Percentiles rank a stretch among this genome's conserved stretches.
Evolutionary conservation across 1,139 yeast species (phyloP).

Genomic region (Yamadazyma blattariae): DNA sequence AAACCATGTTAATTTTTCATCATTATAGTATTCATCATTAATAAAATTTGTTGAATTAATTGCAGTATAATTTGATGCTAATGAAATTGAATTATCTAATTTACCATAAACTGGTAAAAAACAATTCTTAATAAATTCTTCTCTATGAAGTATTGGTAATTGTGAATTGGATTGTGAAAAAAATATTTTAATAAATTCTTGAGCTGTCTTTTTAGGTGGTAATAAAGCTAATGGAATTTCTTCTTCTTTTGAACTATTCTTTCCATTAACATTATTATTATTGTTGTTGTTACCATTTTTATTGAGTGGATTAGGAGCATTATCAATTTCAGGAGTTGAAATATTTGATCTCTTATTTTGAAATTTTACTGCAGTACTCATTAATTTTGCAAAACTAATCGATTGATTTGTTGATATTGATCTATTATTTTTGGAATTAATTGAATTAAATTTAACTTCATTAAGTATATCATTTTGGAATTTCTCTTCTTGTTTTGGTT

Average conservation of each 20-base stretch:
- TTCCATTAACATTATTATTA: background rate
- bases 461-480: constrained; percentile 10
- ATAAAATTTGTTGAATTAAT: constrained; percentile 31
- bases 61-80: constrained; percentile 61
- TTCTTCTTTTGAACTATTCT: background rate
- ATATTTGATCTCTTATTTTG: constrained; percentile 28
- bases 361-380: constrained; percentile 73
- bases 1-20: constrained; percentile 47
- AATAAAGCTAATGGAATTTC: constrained; percentile 46
- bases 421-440: constrained; percentile 3
- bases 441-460: constrained; percentile 13
- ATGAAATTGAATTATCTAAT: constrained; percentile 48
- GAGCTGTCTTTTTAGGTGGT: constrained; percentile 73
- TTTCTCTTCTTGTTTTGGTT: constrained; percentile 3
- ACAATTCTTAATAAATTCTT: constrained; percentile 60
- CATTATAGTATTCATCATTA: constrained; percentile 9
- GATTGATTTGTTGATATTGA: constrained; percentile 11
- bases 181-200: constrained; percentile 60
- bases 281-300: too few species aligned
- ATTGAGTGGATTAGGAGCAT: constrained; percentile 7
- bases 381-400: constrained; percentile 69
- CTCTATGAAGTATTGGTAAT: constrained; percentile 78
- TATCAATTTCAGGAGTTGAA: constrained; percentile 11
- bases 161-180: constrained; percentile 83
- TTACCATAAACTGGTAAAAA: constrained; percentile 80